These are phyloP conservation scores for Rosa chinensis DNA, from an alignment of 306 rosid genomes.

Conservation along the genomic window DNA sequence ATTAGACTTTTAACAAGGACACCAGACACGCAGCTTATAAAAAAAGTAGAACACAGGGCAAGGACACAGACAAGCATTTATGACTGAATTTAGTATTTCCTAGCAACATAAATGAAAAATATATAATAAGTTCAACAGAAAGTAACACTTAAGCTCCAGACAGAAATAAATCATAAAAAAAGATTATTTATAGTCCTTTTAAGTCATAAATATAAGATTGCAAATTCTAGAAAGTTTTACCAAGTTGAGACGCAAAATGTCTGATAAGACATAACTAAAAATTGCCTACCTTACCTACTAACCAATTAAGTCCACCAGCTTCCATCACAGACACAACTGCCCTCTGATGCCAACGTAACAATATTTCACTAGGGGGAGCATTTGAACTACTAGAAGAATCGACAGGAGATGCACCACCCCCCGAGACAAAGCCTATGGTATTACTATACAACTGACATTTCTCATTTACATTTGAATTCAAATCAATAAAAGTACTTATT, in stretches of 20 bases:
- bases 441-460: constrained; percentile 54
- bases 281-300: constrained; percentile 99
- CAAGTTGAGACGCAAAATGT: not conserved
- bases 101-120: not conserved
- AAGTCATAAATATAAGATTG: not conserved
- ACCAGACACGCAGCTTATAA: not conserved
- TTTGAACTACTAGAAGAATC: constrained; percentile 58
- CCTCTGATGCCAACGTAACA: constrained; percentile 81
- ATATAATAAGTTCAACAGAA: not conserved
- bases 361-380: constrained; percentile 59
- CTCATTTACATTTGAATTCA: constrained; percentile 57
- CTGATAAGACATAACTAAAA: constrained; percentile 4
- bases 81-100: not conserved
- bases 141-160: not conserved
- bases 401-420: constrained; percentile 39
- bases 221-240: not conserved
- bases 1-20: not conserved
- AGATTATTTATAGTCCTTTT: not conserved
- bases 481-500: constrained; percentile 66
- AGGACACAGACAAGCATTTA: not conserved
- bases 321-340: constrained; percentile 95
- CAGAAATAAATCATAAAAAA: not conserved
- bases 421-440: constrained; percentile 37
- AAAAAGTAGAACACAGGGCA: not conserved
- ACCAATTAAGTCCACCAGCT: constrained; percentile 99